Conservation (phyloP, 2,329 filamentous ascomycete species). For the Diaporthe amygdali region DNA sequence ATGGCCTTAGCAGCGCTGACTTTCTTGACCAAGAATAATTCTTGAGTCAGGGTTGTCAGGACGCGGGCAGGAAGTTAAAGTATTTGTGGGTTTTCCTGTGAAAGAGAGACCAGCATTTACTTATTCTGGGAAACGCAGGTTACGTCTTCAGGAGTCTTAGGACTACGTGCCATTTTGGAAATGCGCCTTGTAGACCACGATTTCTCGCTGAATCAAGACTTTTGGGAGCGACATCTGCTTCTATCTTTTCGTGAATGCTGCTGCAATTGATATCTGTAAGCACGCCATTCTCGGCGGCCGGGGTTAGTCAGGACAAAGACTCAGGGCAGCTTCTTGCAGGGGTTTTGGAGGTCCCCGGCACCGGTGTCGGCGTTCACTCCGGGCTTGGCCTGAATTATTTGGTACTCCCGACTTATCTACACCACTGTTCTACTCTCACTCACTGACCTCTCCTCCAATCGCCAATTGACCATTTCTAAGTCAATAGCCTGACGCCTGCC, state of each 20-base stretch:
- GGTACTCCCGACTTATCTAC: background rate
- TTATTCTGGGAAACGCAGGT: no score
- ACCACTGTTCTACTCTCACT: background rate
- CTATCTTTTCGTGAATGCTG: background rate
- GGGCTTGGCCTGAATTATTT: background rate
- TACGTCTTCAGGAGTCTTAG: no score
- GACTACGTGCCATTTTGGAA: no score
- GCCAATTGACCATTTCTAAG: background rate
- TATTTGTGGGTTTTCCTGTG: no score
- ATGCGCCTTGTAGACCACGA: background rate
- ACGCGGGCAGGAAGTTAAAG: background rate
- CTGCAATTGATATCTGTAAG: slow-evolving; percentile 15
- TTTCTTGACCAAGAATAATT: background rate
- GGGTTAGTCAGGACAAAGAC: background rate
- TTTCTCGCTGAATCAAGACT: background rate
- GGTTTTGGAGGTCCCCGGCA: slow-evolving; percentile 15
- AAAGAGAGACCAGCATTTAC: no score
- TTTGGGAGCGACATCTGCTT: background rate
- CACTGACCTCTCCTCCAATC: no score
- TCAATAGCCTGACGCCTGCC: background rate
- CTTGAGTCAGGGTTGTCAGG: background rate
- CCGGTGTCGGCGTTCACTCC: slow-evolving; percentile 21
- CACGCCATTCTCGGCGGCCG: slow-evolving; percentile 14
- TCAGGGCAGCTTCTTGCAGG: background rate
- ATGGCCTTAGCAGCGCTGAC: background rate